Evolutionary conservation across 768 basidiomycete species (phyloP), one percentile per base, ranked within the genome.

Genomic region (Pleurotus giganteus): DNA sequence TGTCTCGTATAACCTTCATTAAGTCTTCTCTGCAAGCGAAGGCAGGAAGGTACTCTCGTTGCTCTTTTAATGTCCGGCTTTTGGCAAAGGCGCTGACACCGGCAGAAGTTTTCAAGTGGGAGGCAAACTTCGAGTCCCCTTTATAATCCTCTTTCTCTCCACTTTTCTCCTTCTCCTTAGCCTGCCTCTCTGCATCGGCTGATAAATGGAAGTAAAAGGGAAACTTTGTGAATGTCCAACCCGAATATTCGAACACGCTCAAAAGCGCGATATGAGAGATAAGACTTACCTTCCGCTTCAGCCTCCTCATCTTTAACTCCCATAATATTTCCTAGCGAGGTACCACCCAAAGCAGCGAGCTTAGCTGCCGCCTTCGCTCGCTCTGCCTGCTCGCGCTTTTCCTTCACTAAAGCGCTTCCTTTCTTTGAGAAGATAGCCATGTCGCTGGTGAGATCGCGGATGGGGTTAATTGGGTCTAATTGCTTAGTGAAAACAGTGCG

Each of bases 381-480:
- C 70, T 99, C 97, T 2, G 94, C 91, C 69, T 98, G 91, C 66
- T 98, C 97, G 55, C 97, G 80, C 68, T 96, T 93, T 73, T 98
- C 97, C 63, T 91, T 91, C 15, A 99, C 94, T 23, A 99, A 77
- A 1, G 85, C 78, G 57, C 91, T 94, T n/a, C 97, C 97, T 67
- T 99, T 98, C 74, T 95, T 96, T 21, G 93, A 86, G 70, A 99
- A 99, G 9, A 93, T 63, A 15, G 96, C 97, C 84, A 99, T 86
- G 65, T 99, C 97, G 60, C 90, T 93, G 1, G 95, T 92, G 15
- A 83, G 77, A 66, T 99, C 97, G 39, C 91, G 85, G 59, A 98
- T 91, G 2, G 97, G 97, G 65, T 98, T 98, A 71, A 98, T 92
- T 0, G 96, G 95, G 45, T 98, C 97, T 7, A 98, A 79, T 65